These are phyloP conservation scores for Otatea glauca DNA, from an alignment of 176 grass and related monocot species.

Conservation along the genomic window DNA sequence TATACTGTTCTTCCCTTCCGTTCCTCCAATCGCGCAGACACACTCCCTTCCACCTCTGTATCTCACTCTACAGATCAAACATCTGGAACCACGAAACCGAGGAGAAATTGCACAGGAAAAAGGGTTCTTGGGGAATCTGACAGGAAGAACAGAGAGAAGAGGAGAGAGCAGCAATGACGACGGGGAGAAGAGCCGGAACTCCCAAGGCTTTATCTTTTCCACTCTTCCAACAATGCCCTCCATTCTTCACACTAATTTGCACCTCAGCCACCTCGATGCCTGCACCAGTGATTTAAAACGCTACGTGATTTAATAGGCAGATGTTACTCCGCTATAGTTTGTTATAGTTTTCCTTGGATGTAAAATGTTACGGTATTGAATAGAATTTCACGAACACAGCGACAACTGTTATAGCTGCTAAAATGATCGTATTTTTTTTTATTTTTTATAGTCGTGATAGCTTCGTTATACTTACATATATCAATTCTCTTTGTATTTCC, in stretches of 20 bases:
- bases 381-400: too few relatives aligned
- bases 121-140: slow-evolving; percentile 41
- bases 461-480: too few relatives aligned
- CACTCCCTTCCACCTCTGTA: background rate
- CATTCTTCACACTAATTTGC: background rate
- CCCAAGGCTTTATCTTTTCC: slow-evolving; percentile 52
- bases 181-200: slow-evolving; percentile 20
- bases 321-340: too few relatives aligned
- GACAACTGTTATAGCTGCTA: too few relatives aligned
- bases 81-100: slow-evolving; percentile 15
- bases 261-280: slow-evolving; percentile 21
- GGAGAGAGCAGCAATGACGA: slow-evolving; percentile 55
- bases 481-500: too few relatives aligned
- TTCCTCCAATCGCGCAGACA: background rate
- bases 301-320: too few relatives aligned
- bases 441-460: too few relatives aligned
- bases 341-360: too few relatives aligned
- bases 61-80: slow-evolving; percentile 48
- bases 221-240: slow-evolving; percentile 47
- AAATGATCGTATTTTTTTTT: too few relatives aligned
- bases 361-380: too few relatives aligned
- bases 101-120: slow-evolving; percentile 39
- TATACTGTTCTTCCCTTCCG: background rate
- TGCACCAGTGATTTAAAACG: background rate
- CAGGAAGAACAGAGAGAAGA: slow-evolving; percentile 24